Evolutionary conservation across 306 rosid species (phyloP), one percentile per base, ranked within the genome.

Genomic region (Gastrolobium villosum): DNA sequence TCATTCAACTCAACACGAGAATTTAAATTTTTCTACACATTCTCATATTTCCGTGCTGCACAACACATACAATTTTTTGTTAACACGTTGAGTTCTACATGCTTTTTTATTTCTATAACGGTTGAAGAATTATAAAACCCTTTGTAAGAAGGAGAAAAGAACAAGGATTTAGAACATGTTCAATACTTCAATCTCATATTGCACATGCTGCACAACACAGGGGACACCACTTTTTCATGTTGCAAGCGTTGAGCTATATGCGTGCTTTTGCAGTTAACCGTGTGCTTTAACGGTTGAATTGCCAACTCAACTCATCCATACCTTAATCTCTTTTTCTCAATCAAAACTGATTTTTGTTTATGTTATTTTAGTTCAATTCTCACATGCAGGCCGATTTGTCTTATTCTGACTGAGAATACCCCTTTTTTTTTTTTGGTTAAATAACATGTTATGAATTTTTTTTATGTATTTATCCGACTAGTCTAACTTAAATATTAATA

Each of bases 281-380:
- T 76, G 68, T n/a, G 30, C 72, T 63, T 50, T 50, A 76, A 82
- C 55, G 81, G 85, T 76, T 75, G 76, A 76, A 55, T 69, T n/a
- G 13, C 60, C 46, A 66, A 30, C 14, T 34, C 2, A 26, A 14
- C 60, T 57, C 32, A 56, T 28, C 4, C 3, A 46, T 40, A 54
- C 43, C 48, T 45, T 70, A 44, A 56, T 66, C 2, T 41, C 4
- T 15, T 72, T 73, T 54, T 5, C 4, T 41, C 32, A 4, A 31
- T 39, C 30, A 50, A 62, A 61, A 14, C 11, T 46, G 46, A 67
- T 32, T 68, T 4, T 8, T 32, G 31, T 48, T 70, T 49, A 49
- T 9, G 13, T 40, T 71, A 31, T 79, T 37, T 36, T 64, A 44
- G 15, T 65, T 37, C 52, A 80, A 35, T 62, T 65, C 40, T 46